Base-by-base conservation (phyloP, 2,329 filamentous ascomycete genomes). In the Fusarium sarcochroum region DNA sequence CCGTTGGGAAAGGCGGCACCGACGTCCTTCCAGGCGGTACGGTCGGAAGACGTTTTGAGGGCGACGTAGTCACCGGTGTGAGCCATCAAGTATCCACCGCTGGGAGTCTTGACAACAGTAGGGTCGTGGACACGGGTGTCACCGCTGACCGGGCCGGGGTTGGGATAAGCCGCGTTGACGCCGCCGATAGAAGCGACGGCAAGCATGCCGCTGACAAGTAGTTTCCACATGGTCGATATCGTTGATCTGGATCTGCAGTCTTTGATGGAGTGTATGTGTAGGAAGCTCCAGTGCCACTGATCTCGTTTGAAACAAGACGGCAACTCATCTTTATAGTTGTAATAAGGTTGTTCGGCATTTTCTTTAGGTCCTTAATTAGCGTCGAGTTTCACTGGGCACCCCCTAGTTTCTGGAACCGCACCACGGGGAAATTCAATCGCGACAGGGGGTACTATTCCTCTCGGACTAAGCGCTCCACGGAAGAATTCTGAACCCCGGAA, bases 21-120 rank as follows among this genome's bases (percentile, higher is more conserved):
- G 41, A 69, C 76, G 21, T 78, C 63, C 10, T 56, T 65, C 76
- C 76, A 78, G 3, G 50, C 54, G 3, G 76, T 78, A 21, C 76
- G 76, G 49, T 78, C 76, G 37, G 71, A 72, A 0, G 76, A 78
- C 0, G 76, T 78, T 68, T 78, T 78, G 56, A 78, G 75, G 1
- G 56, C 52, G 1, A 78, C 68, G 30, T 76, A 70, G 17, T 71
- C 65, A 9, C 61, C 76, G 0, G 76, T 78, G 62, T 68, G 66
- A 2, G 76, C 76, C 30, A 69, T 47, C 17, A 78, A 8, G 53
- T 78, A 78, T 6, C 66, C 63, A 35, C 74, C 75, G n/a, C 65
- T 53, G 0, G 73, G 63, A 3, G 61, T 76, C 63, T 77, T 77
- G 59, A 75, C 74, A 1, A 77, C 68, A 0, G 75, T 68, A 2